These are phyloP conservation scores for Crithidia thermophila DNA, from an alignment of 208 protist genomes.

Conservation along the genomic window DNA sequence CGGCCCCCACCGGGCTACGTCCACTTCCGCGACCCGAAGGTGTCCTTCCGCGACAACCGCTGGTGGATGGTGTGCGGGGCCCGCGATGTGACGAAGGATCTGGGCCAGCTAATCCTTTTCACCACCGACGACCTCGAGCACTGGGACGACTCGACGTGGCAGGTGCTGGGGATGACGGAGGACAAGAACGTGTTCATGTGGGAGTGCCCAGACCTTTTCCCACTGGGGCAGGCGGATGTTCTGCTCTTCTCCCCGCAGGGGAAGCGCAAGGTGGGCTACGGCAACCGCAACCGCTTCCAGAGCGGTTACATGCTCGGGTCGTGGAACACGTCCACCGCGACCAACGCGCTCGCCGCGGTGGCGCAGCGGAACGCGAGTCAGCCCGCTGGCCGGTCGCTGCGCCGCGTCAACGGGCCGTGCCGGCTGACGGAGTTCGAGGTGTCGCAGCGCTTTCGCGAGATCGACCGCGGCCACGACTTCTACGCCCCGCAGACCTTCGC, in stretches of 20 bases:
- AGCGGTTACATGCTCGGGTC: conserved; percentile 34
- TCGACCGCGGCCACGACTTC: conserved; percentile 50
- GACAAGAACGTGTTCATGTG: conserved; percentile 64
- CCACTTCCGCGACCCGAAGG: conserved; percentile 54
- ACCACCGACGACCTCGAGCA: conserved; percentile 26
- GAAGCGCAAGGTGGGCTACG: conserved; percentile 21
- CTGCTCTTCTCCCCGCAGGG: conserved; percentile 55
- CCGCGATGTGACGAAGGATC: conserved; percentile 33
- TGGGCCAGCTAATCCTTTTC: conserved; percentile 47
- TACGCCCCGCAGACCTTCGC: conserved; percentile 48
- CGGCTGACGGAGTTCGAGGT: conserved; percentile 20
- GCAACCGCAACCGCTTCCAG: conserved; percentile 49
- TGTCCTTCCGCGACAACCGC: conserved; percentile 34
- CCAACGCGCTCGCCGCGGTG: background rate
- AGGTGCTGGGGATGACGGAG: conserved; percentile 27
- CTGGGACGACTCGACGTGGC: conserved; percentile 41
- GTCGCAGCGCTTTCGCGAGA: conserved; percentile 35
- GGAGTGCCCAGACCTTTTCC: conserved; percentile 56
- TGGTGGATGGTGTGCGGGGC: conserved; percentile 59
- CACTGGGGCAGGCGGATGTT: conserved; percentile 14
- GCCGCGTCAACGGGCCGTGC: background rate
- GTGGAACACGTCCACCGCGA: background rate
- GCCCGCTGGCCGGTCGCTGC: background rate
- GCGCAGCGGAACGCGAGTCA: background rate
- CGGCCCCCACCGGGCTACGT: conserved; percentile 34